Evolutionary conservation across 2,329 filamentous ascomycete species (phyloP), one percentile per base, ranked within the genome.

Genomic region (Aspergillus awamori): DNA sequence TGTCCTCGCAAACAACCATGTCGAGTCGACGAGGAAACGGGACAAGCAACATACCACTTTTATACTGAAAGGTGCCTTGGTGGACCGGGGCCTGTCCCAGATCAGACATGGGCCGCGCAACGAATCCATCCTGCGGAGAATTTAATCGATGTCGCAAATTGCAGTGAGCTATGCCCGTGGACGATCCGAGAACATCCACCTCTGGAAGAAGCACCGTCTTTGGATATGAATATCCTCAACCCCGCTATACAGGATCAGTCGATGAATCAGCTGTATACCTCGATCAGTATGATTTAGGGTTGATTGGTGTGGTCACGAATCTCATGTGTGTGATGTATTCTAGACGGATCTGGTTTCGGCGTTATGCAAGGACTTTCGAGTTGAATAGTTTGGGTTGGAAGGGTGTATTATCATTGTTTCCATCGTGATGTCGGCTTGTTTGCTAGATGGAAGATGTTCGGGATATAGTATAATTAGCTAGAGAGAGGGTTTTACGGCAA

Each of bases 161-260:
- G 74, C 67, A 74, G 70, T 57, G 74, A 77, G 62, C 64, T 76
- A 8, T 77, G 76, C 57, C 76, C 75, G 8, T 78, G 75, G 75
- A 77, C 75, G 6, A 66, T 77, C 8, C 73, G 75, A 24, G 72
- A 76, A 58, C 76, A 77, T 54, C 75, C 75, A 28, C 70, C 74
- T 15, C 71, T 71, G 13, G 63, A 63, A 8, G 69, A 74, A 22
- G 62, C 75, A 7, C 76, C 76, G 2, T 67, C 67, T 30, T 58
- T 77, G 41, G 74, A 65, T 5, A 71, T 75, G 63, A 69, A 75
- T 43, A 72, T 78, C 5, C 63, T 77, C 28, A 63, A 70, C 22
- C 67, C 74, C 30, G 75, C 66, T 4, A 66, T 76, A 48, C 71
- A 73, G 39, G 69, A 73, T 48, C 67, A 68, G 47, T 72, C 75